Conservation (phyloP, 495 filamentous ascomycete genomes). For the Oidiodendron maius region DNA sequence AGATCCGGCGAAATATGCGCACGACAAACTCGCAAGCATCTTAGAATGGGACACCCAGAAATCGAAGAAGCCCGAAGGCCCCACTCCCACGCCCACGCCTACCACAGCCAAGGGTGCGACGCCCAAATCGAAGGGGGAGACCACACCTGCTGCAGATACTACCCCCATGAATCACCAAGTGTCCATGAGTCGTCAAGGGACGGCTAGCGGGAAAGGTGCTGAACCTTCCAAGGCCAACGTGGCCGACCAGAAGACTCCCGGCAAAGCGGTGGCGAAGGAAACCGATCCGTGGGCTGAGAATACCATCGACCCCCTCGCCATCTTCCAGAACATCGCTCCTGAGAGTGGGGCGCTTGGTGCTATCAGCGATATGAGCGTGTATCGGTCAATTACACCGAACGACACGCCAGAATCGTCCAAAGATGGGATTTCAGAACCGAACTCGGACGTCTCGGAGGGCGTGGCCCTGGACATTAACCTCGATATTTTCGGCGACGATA, state of each 20-base stretch:
- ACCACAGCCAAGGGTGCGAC: conserved; percentile 37
- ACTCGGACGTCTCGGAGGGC: conserved; percentile 45
- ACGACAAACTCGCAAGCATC: conserved; percentile 36
- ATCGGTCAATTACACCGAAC: conserved; percentile 44
- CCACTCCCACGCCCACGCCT: neutral
- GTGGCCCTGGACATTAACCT: conserved; percentile 28
- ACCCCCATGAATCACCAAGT: conserved; percentile 41
- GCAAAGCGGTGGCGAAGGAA: conserved; percentile 3
- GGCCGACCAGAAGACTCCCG: conserved; percentile 8
- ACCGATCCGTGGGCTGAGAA: conserved; percentile 29
- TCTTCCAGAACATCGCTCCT: conserved; percentile 28
- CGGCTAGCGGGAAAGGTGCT: conserved; percentile 3
- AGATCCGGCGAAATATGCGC: conserved; percentile 43
- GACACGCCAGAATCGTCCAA: conserved; percentile 53
- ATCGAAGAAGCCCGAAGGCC: conserved; percentile 17
- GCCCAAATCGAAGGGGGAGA: conserved; percentile 29
- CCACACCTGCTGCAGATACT: conserved; percentile 18
- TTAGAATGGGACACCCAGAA: conserved; percentile 41
- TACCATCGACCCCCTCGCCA: conserved; percentile 22
- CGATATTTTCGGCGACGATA: conserved; percentile 34
- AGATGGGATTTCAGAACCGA: conserved; percentile 45
- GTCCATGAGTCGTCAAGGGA: conserved; percentile 38
- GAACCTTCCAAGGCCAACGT: conserved; percentile 9
- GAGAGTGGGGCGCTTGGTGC: conserved; percentile 34
- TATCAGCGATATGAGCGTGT: conserved; percentile 39